Evolutionary conservation across 768 basidiomycete species (phyloP).

Genomic region (Pleurotus tuber-regium): DNA sequence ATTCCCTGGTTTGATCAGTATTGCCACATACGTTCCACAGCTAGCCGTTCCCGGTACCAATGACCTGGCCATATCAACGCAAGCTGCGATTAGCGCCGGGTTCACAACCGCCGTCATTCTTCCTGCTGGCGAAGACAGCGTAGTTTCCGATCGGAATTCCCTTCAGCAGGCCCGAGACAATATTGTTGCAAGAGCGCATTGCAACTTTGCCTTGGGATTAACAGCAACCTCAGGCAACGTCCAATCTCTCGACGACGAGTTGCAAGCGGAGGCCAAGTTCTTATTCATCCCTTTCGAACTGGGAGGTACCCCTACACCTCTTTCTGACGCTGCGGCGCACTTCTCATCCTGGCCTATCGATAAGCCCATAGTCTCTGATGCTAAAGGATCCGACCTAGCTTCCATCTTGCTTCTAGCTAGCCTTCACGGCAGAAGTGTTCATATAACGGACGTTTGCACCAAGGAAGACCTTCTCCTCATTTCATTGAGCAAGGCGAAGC

Average conservation of each 20-base stretch:
- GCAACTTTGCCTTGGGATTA: conserved; percentile 85
- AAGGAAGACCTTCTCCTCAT: conserved; percentile 89
- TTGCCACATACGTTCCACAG: conserved; percentile 81
- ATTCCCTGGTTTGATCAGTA: conserved; percentile 90
- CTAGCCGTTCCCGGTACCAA: conserved; percentile 51
- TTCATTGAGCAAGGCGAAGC: conserved; percentile 90
- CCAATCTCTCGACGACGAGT: conserved; percentile 63
- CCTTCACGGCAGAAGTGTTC: conserved; percentile 83
- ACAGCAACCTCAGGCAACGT: conserved; percentile 72
- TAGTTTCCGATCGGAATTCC: conserved; percentile 63
- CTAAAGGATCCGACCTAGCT: conserved; percentile 87
- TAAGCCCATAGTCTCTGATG: conserved; percentile 93
- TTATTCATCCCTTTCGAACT: conserved; percentile 81
- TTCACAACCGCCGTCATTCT: conserved; percentile 85
- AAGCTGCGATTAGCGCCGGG: conserved; percentile 84
- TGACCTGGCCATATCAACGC: conserved; percentile 66
- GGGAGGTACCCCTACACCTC: conserved; percentile 44
- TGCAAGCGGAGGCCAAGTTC: conserved; percentile 77
- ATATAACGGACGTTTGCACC: conserved; percentile 86
- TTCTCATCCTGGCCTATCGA: conserved; percentile 89
- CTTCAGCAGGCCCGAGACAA: conserved; percentile 71
- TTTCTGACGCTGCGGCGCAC: conserved; percentile 79
- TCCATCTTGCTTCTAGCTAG: conserved; percentile 93
- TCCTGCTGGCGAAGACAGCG: conserved; percentile 60
- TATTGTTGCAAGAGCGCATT: conserved; percentile 64